Evolutionary conservation across 2,329 filamentous ascomycete genomes (phyloP).

Genomic region (Dactylonectria macrodidyma): DNA sequence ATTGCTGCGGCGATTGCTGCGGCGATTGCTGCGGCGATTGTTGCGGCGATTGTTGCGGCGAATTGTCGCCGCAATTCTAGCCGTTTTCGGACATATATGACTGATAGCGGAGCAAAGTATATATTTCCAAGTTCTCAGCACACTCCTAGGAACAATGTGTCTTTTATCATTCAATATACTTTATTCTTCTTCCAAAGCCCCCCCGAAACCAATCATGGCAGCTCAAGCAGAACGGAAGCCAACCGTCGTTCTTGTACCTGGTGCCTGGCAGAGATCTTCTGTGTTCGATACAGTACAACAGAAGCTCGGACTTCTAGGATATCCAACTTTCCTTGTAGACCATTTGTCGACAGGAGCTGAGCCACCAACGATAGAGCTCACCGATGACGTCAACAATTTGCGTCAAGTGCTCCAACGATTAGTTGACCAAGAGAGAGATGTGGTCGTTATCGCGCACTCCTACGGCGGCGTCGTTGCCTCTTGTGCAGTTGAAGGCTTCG

Average conservation of each 20-base stretch:
- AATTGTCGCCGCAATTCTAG: background rate
- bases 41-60: no score
- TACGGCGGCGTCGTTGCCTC: background rate
- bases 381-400: background rate
- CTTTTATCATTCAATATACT: background rate
- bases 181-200: background rate
- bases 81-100: background rate
- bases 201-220: background rate
- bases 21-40: no score
- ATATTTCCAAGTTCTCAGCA: background rate
- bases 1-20: no score
- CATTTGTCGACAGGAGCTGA: background rate
- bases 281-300: background rate
- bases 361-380: background rate
- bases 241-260: background rate
- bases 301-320: background rate
- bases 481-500: background rate
- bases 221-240: background rate
- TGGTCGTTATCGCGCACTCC: background rate
- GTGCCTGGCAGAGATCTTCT: background rate
- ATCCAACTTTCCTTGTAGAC: background rate
- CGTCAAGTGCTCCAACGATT: background rate
- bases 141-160: background rate
- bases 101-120: background rate
- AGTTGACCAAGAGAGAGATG: background rate